Evolutionary conservation across 495 filamentous ascomycete species (phyloP).

Genomic region (Podospora fimiseda): DNA sequence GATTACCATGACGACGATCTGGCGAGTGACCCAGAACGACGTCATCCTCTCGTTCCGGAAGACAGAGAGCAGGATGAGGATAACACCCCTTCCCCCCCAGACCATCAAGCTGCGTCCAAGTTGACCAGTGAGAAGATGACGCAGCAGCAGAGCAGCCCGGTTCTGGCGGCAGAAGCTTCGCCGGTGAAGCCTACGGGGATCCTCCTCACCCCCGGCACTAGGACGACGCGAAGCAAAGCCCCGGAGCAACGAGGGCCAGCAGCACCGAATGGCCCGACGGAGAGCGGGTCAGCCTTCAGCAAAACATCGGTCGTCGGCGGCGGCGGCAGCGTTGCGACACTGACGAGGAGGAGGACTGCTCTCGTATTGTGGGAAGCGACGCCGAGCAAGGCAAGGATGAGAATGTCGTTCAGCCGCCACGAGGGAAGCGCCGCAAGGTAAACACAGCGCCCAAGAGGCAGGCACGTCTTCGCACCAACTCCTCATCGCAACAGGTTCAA

Average conservation of each 20-base stretch:
- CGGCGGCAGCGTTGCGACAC: slow-evolving; percentile 4
- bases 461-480: slow-evolving; percentile 9
- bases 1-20: slow-evolving; percentile 7
- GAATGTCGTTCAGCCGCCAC: slow-evolving; percentile 4
- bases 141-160: too few species aligned
- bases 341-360: slow-evolving; percentile 9
- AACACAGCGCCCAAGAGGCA: slow-evolving; percentile 11
- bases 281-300: neutral
- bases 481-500: slow-evolving; percentile 7
- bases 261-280: slow-evolving; percentile 6
- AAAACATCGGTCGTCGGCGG: slow-evolving; percentile 4
- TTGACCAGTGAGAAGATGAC: slow-evolving; percentile 7
- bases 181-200: too few species aligned
- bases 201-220: too few species aligned
- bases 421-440: slow-evolving; percentile 7
- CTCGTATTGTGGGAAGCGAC: slow-evolving; percentile 6
- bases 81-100: too few species aligned
- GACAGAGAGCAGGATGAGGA: slow-evolving; percentile 9
- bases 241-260: too few species aligned
- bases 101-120: slow-evolving; percentile 3
- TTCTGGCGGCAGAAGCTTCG: too few species aligned
- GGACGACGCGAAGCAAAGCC: too few species aligned
- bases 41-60: slow-evolving; percentile 9
- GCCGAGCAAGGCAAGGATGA: slow-evolving; percentile 6
- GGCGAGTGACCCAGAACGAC: slow-evolving; percentile 4